These are phyloP conservation scores for Carex scoparia DNA, from an alignment of 176 grass and related monocot species.

Conservation along the genomic window DNA sequence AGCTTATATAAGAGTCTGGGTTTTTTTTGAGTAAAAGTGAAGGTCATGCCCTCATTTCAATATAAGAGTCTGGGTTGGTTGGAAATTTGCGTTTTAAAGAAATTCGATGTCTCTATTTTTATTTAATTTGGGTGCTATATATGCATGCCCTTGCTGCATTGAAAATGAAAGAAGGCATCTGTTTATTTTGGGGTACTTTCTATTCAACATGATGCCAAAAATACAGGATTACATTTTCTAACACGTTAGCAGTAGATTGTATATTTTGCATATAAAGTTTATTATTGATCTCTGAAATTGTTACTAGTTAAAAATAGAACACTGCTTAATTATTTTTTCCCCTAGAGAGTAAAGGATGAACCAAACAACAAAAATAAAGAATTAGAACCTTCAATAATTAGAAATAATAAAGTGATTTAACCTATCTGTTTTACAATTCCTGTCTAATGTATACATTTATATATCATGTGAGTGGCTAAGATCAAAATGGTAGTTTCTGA, in stretches of 20 bases:
- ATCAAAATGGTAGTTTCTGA: no score
- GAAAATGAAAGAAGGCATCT: not conserved
- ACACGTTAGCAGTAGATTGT: not conserved
- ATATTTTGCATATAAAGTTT: not conserved
- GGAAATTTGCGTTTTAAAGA: not conserved
- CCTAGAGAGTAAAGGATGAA: not conserved
- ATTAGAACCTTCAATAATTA: not conserved
- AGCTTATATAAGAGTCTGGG: conserved; percentile 1
- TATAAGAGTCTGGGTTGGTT: not conserved
- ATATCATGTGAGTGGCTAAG: no score
- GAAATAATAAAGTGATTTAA: not conserved
- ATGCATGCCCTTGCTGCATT: not conserved
- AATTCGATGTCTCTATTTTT: not conserved
- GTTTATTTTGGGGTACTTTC: not conserved
- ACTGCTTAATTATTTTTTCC: not conserved
- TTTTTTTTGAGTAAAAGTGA: no score
- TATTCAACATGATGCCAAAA: not conserved
- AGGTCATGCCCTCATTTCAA: no score
- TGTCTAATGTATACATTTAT: not conserved
- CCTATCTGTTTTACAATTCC: not conserved
- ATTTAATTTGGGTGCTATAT: not conserved
- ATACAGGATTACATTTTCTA: not conserved
- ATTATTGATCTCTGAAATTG: not conserved
- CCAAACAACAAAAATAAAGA: not conserved
- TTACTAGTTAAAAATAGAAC: not conserved